These are phyloP conservation scores for Barnettozyma vustinii DNA, from an alignment of 805 yeast genomes.

Conservation along the genomic window DNA sequence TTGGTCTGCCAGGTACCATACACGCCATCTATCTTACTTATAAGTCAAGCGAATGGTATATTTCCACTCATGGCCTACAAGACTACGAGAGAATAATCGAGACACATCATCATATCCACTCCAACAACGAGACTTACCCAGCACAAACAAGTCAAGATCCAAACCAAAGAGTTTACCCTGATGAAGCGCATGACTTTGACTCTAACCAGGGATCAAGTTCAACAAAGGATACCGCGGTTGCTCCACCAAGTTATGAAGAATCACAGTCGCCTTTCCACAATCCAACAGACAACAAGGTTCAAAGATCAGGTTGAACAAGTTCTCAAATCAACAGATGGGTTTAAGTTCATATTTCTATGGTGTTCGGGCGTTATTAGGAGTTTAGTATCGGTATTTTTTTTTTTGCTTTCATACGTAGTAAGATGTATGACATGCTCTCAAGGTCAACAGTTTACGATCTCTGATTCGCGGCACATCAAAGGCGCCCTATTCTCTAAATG, in stretches of 20 bases:
- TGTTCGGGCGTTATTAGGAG: not conserved
- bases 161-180: not conserved
- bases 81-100: constrained; percentile 23
- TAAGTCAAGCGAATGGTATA: constrained; percentile 1
- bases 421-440: too few species aligned
- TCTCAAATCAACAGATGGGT: not conserved
- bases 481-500: not conserved
- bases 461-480: not conserved
- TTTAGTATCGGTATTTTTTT: not conserved
- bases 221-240: not conserved
- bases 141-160: not conserved
- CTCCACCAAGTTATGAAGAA: constrained; percentile 22
- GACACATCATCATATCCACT: not conserved
- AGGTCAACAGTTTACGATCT: not conserved
- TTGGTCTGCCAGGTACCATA: constrained; percentile 70
- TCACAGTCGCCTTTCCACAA: not conserved
- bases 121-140: not conserved
- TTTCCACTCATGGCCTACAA: not conserved
- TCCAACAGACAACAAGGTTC: constrained; percentile 24
- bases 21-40: constrained; percentile 46
- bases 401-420: not conserved
- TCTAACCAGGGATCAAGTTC: not conserved
- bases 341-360: not conserved
- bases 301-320: constrained; percentile 1
- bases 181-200: not conserved